These are phyloP conservation scores for Stagonosporopsis cucurbitacearum DNA, from an alignment of 2,329 filamentous ascomycete genomes.

Conservation along the genomic window DNA sequence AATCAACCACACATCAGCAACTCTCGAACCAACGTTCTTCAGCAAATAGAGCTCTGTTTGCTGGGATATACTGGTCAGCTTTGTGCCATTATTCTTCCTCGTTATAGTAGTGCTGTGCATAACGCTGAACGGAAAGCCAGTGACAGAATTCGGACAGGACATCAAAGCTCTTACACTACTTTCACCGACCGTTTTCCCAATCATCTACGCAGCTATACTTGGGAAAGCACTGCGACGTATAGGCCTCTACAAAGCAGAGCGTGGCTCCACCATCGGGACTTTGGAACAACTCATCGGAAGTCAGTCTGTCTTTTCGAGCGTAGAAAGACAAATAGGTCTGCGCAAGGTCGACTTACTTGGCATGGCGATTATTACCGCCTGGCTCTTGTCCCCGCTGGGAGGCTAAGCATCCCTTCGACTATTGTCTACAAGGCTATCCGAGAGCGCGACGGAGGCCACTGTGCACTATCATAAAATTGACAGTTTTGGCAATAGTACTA, in stretches of 20 bases:
- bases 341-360: constrained; percentile 10
- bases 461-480: neutral
- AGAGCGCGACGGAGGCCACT: neutral
- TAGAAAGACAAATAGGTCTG: constrained; percentile 17
- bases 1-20: no score
- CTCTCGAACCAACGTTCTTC: no score
- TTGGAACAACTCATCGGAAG: constrained; percentile 19
- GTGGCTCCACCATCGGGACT: constrained; percentile 7
- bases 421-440: neutral
- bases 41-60: no score
- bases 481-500: neutral
- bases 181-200: constrained; percentile 20
- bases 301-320: constrained; percentile 17
- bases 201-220: constrained; percentile 21
- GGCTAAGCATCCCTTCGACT: neutral
- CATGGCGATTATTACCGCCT: neutral
- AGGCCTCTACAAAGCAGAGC: neutral
- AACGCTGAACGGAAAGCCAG: neutral
- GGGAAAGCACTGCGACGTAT: constrained; percentile 17
- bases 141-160: constrained; percentile 10
- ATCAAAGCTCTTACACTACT: constrained; percentile 16
- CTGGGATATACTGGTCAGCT: no score
- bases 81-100: no score
- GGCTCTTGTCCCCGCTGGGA: neutral
- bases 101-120: constrained; percentile 11